Evolutionary conservation across 1,139 yeast species (phyloP), one percentile per base, ranked within the genome.

Genomic region (Protomyces arabidopsidicola): DNA sequence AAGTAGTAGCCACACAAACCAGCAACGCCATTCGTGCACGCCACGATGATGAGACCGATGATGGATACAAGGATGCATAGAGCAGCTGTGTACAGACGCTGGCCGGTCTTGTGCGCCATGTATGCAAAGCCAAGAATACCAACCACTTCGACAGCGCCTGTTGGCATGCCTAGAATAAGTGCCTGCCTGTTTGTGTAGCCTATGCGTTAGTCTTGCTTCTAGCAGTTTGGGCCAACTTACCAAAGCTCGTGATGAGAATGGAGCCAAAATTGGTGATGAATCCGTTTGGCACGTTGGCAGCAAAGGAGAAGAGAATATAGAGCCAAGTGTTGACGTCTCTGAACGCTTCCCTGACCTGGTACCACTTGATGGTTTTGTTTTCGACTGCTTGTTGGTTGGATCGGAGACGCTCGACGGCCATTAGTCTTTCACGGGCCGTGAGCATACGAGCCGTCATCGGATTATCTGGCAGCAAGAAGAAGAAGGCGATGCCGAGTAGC

Each of bases 391-490:
- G 76, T 67, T 77, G 77, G 68, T 79, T 80, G 39, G 72, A 71
- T 64, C 78, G 73, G 75, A 85, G 82, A 66, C 83, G 76, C 59
- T 82, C 81, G 39, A 83, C 78, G n/a, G 81, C 80, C 73, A 81
- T 75, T 64, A 77, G 72, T 72, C 80, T 81, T 67, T 85, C 88
- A 42, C 78, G 75, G 9, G 77, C 79, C 12, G 75, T 75, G 56
- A 84, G 75, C 69, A 79, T 82, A 79, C 82, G 78, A 2, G 86
- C 85, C 42, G 74, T 72, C n/a, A 81, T 75, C 42, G 86, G 86
- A 45, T 76, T 75, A 69, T 82, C 83, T 1, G 88, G 88, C 54
- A 84, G 70, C 59, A 77, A 75, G 34, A 80, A 66, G 66, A 72
- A 73, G 55, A 83, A 75, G 4, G 81, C 36, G 56, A 52, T 52